phyloP scores from a whole-genome alignment of 2,329 filamentous ascomycete species.

The Fusarium equiseti region DNA sequence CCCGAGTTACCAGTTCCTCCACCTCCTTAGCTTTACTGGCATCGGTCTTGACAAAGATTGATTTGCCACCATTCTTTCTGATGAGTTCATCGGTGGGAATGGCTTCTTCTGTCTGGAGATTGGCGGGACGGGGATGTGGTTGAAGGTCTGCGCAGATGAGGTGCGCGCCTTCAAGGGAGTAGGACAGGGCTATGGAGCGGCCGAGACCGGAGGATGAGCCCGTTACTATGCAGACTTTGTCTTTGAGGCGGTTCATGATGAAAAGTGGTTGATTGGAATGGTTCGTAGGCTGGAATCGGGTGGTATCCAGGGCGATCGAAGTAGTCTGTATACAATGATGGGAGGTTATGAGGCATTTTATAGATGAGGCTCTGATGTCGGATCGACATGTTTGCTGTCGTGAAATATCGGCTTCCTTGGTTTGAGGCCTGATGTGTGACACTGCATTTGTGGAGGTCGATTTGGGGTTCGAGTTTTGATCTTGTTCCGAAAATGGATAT shows the following conservation, averaged over 20 bases:
- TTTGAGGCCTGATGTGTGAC: neutral
- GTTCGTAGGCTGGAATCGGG: no score
- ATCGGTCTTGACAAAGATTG: constrained; percentile 59
- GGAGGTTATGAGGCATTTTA: neutral
- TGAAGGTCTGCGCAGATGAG: constrained; percentile 58
- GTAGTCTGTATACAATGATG: no score
- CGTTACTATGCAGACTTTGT: constrained; percentile 57
- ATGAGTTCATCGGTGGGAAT: constrained; percentile 53
- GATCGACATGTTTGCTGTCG: neutral
- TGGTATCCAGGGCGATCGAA: neutral
- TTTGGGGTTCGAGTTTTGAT: neutral
- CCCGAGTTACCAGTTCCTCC: constrained; percentile 51
- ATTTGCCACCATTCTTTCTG: constrained; percentile 48
- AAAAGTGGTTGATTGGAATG: rapidly evolving
- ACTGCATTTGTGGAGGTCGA: neutral
- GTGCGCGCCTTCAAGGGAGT: constrained; percentile 56
- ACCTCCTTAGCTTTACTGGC: constrained; percentile 55
- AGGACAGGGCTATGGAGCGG: constrained; percentile 59
- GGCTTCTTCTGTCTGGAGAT: constrained; percentile 48
- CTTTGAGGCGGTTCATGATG: constrained; percentile 9
- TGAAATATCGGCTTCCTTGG: neutral
- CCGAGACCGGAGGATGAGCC: constrained; percentile 61
- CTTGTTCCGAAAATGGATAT: neutral
- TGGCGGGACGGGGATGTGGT: constrained; percentile 40
- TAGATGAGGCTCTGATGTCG: rapidly evolving